Evolutionary conservation across 345 rosid species (phyloP).

Genomic region (Eucalyptus erythrocorys): DNA sequence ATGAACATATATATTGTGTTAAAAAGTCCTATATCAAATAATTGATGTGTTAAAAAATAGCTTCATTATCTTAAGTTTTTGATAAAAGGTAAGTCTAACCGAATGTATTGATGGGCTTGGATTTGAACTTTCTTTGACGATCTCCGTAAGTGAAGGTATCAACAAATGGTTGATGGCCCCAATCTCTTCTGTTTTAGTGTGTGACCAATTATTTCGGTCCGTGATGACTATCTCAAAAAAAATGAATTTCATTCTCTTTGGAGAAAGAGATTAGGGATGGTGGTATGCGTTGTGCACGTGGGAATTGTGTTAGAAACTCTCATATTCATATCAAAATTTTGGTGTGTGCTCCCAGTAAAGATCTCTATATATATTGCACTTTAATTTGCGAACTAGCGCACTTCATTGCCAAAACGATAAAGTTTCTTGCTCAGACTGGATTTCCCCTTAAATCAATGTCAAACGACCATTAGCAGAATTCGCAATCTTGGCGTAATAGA

Average conservation of each 20-base stretch:
- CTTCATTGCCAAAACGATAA: neutral
- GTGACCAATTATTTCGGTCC: too few relatives aligned
- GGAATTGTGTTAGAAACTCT: too few relatives aligned
- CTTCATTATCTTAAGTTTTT: neutral
- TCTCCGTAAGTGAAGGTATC: neutral
- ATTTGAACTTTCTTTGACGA: accelerated
- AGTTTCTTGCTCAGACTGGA: neutral
- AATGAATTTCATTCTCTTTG: neutral
- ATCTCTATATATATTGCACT: neutral
- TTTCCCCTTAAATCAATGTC: neutral
- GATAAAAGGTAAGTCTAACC: neutral
- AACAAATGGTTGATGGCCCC: too few relatives aligned
- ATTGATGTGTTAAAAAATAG: neutral
- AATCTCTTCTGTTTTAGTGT: too few relatives aligned
- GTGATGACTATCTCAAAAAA: neutral
- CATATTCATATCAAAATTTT: too few relatives aligned
- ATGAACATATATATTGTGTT: neutral
- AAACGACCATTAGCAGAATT: neutral
- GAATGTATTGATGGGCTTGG: neutral
- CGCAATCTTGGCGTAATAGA: neutral
- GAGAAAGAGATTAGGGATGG: neutral
- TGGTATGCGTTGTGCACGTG: too few relatives aligned
- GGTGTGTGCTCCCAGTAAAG: neutral
- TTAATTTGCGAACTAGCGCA: neutral
- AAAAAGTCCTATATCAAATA: neutral